These are phyloP conservation scores for Spizellomyces punctatus DNA, from an alignment of 192 early-diverging fungal species.

Conservation along the genomic window DNA sequence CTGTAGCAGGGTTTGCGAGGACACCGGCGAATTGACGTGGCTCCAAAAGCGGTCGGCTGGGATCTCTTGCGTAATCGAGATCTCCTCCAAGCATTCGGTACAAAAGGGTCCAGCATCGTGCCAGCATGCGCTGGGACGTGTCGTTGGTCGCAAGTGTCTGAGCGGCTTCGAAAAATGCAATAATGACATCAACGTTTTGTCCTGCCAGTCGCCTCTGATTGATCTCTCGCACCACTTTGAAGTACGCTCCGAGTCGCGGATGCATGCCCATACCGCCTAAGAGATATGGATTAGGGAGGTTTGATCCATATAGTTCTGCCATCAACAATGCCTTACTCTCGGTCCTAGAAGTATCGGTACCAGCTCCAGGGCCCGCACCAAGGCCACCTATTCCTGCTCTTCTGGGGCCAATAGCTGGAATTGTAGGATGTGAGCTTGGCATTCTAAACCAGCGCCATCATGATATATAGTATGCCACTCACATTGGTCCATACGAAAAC, in stretches of 20 bases:
- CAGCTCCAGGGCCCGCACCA: too few relatives aligned
- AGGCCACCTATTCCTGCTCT: too few relatives aligned
- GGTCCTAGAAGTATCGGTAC: too few relatives aligned
- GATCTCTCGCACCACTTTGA: slow-evolving; percentile 48
- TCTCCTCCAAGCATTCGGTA: slow-evolving; percentile 31
- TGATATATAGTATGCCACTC: too few relatives aligned
- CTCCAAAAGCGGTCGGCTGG: background rate
- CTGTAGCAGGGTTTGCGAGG: background rate
- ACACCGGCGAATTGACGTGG: slow-evolving; percentile 28
- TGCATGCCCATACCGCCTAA: slow-evolving; percentile 10
- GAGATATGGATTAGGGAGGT: background rate
- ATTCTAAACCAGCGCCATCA: too few relatives aligned
- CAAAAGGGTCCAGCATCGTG: slow-evolving; percentile 34
- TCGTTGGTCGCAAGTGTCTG: slow-evolving; percentile 39
- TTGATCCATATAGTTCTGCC: too few relatives aligned
- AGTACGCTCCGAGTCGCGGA: slow-evolving; percentile 35
- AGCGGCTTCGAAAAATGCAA: slow-evolving; percentile 47
- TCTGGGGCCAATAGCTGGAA: too few relatives aligned
- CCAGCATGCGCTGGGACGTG: slow-evolving; percentile 26
- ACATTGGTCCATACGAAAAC: too few relatives aligned
- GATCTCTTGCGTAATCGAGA: background rate
- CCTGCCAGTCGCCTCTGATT: slow-evolving; percentile 45
- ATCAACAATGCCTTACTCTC: too few relatives aligned
- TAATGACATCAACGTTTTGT: slow-evolving; percentile 39
- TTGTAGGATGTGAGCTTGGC: too few relatives aligned